These are phyloP conservation scores for Lipomyces chichibuensis DNA, from an alignment of 805 yeast genomes.

Conservation along the genomic window DNA sequence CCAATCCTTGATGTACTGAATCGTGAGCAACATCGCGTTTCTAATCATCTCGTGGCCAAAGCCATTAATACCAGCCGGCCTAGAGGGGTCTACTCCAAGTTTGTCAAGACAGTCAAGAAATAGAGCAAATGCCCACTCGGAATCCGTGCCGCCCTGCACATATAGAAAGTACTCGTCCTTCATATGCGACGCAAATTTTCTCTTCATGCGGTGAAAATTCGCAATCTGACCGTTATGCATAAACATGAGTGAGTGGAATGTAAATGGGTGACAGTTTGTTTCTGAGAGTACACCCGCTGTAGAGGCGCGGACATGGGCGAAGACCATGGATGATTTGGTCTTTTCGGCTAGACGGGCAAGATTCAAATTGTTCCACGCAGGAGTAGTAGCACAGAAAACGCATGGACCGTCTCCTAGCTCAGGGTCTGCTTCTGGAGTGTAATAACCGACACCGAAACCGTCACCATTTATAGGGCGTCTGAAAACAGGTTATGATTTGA, in stretches of 20 bases:
- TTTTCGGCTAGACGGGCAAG: conserved; percentile 82
- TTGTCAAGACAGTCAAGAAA: conserved; percentile 74
- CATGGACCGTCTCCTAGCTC: conserved; percentile 75
- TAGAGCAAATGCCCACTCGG: conserved; percentile 92
- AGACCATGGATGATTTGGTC: conserved; percentile 79
- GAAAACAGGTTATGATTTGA: background rate
- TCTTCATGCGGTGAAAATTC: conserved; percentile 71
- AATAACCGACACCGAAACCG: conserved; percentile 97
- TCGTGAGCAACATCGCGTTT: conserved; percentile 70
- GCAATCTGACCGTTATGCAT: conserved; percentile 93
- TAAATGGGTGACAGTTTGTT: conserved; percentile 96
- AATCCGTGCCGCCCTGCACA: conserved; percentile 93
- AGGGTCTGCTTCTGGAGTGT: conserved; percentile 57
- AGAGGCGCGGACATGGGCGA: conserved; percentile 95
- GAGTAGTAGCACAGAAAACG: conserved; percentile 91
- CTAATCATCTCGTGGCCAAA: conserved; percentile 55
- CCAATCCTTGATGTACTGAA: conserved; percentile 78
- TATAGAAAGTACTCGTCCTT: conserved; percentile 76
- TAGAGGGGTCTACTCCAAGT: conserved; percentile 72
- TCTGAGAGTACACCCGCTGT: conserved; percentile 93
- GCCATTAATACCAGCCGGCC: conserved; percentile 52
- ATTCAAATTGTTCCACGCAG: conserved; percentile 96
- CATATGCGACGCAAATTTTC: conserved; percentile 69
- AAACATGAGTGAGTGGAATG: conserved; percentile 82
- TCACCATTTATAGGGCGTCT: conserved; percentile 96